Evolutionary conservation across 768 basidiomycete species (phyloP).

Genomic region (Suillus tomentosus): DNA sequence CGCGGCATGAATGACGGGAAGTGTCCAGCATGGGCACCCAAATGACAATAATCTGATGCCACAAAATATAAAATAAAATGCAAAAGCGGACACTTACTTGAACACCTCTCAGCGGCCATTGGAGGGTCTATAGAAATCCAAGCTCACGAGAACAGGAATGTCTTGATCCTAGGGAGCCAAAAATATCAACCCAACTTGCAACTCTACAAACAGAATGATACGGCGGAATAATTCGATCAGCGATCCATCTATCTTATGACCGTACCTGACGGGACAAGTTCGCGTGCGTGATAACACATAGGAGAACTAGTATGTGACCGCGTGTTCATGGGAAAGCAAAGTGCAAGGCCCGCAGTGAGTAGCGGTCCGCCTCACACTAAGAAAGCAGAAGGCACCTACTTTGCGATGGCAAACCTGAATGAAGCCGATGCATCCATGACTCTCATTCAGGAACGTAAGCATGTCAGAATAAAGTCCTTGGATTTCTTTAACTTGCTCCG

Average conservation of each 20-base stretch:
- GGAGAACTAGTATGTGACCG: slow-evolving; percentile 8
- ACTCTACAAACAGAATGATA: slow-evolving; percentile 1
- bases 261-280: slow-evolving; percentile 4
- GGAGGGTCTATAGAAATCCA: slow-evolving; percentile 51
- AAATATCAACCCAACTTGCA: slow-evolving; percentile 21
- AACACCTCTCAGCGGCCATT: slow-evolving; percentile 60
- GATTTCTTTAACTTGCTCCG: slow-evolving; percentile 38
- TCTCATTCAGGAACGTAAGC: slow-evolving; percentile 58
- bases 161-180: slow-evolving; percentile 53
- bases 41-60: background rate
- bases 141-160: slow-evolving; percentile 62
- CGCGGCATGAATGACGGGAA: slow-evolving; percentile 3
- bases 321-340: slow-evolving; percentile 14
- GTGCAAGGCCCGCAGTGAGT: slow-evolving; percentile 17
- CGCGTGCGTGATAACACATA: slow-evolving; percentile 1
- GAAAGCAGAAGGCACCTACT: slow-evolving; percentile 42
- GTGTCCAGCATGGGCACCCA: background rate
- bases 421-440: slow-evolving; percentile 63
- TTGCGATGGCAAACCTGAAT: slow-evolving; percentile 60
- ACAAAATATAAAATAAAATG: background rate
- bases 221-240: slow-evolving; percentile 11
- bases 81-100: slow-evolving; percentile 45
- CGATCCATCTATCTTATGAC: slow-evolving; percentile 10
- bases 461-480: slow-evolving; percentile 57
- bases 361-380: slow-evolving; percentile 14